Evolutionary conservation across 2,329 filamentous ascomycete species (phyloP), one percentile per base, ranked within the genome.

Genomic region (Aureobasidium subglaciale): DNA sequence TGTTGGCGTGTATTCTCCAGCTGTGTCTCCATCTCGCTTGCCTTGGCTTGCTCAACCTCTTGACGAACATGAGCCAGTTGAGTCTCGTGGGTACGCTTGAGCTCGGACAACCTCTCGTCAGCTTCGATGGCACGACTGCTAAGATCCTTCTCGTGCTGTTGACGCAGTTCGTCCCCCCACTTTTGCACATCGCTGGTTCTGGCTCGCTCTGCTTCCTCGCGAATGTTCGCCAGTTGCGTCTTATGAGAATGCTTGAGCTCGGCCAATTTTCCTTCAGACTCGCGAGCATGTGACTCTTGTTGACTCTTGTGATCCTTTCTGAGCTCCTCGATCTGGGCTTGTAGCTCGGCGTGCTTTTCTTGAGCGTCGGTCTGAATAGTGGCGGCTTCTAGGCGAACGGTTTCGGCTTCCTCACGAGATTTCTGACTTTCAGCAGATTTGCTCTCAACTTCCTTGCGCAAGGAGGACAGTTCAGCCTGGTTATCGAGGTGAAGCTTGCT

Each of bases 321-420:
- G 24, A 55, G 32, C 10, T 22, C 22, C n/a, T 46, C 40, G 7
- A 55, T 46, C 22, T 45, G 53, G 25, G 53, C 40, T 40, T 55
- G 41, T 16, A 55, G 15, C 6, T 48, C 41, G 15, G 46, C 15
- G 16, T 53, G 48, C 16, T n/a, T 53, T 24, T 32, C 41, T 55
- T 37, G 24, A n/a, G 53, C 53, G 13, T 40, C 8, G 18, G 20
- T 45, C 15, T 52, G 20, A 10, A 15, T 15, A 2, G 35, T 30
- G 8, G 20, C 9, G 25, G 42, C 40, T 24, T 27, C 34, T 5
- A 37, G 22, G 4, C 42, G 53, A 24, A 55, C 22, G n/a, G 4
- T 48, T 15, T 55, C 41, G 7, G 40, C 18, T 32, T 46, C 53
- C 6, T 27, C 16, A 4, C 32, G 41, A 29, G 30, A 13, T n/a